Evolutionary conservation across 2,329 filamentous ascomycete genomes (phyloP).

Genomic region (Aspergillus bombycis): DNA sequence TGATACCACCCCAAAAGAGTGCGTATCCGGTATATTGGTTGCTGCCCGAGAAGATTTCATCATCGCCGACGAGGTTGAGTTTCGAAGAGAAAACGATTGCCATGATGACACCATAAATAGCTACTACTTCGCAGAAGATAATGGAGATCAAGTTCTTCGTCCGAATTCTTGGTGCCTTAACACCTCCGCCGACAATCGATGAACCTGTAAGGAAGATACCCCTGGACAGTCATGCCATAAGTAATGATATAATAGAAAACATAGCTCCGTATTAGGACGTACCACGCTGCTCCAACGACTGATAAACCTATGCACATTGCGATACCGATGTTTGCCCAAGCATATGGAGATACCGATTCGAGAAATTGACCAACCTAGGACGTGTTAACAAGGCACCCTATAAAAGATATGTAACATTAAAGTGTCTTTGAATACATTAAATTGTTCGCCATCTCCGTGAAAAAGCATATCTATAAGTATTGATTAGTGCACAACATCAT

Average conservation of each 20-base stretch:
- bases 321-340: constrained; percentile 90
- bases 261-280: constrained; percentile 23
- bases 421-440: constrained; percentile 69
- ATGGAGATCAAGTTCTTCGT: constrained; percentile 99
- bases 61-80: constrained; percentile 66
- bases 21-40: constrained; percentile 95
- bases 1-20: constrained; percentile 92
- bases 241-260: not conserved
- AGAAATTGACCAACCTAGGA: constrained; percentile 85
- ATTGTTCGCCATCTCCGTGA: constrained; percentile 90
- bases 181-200: constrained; percentile 94
- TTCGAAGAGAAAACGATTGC: constrained; percentile 96
- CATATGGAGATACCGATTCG: constrained; percentile 89
- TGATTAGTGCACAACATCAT: constrained; percentile 22
- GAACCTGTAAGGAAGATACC: constrained; percentile 98
- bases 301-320: constrained; percentile 93
- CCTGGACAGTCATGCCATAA: constrained; percentile 57
- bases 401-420: too few relatives aligned
- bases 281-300: constrained; percentile 97
- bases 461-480: constrained; percentile 86
- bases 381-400: constrained; percentile 22
- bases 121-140: constrained; percentile 99
- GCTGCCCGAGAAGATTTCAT: constrained; percentile 70
- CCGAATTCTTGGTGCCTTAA: constrained; percentile 94
- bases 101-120: constrained; percentile 99